Percentiles rank a stretch among this genome's conserved stretches.
Conservation (phyloP, 2,329 filamentous ascomycete species). For the Fusarium agapanthi region DNA sequence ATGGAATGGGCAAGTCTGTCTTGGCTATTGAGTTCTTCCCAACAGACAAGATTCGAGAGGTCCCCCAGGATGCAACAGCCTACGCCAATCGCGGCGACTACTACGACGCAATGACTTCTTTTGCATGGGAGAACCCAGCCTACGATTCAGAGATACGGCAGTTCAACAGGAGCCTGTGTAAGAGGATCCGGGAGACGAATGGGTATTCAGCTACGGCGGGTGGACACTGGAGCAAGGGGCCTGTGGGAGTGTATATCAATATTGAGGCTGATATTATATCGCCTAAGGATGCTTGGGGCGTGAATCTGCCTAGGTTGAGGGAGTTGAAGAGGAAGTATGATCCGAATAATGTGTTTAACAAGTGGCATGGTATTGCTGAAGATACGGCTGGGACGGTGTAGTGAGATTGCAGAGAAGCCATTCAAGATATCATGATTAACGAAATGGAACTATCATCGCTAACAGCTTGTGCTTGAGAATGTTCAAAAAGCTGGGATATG, state of each 20-base stretch:
- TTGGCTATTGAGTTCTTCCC: slow-evolving; percentile 54
- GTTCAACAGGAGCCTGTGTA: slow-evolving; percentile 50
- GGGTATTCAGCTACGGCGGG: slow-evolving; percentile 33
- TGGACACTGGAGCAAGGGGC: slow-evolving; percentile 31
- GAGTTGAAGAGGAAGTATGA: slow-evolving; percentile 49
- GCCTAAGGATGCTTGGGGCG: slow-evolving; percentile 45
- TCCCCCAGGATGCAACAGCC: slow-evolving; percentile 50
- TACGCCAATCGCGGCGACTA: slow-evolving; percentile 56
- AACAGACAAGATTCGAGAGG: slow-evolving; percentile 49
- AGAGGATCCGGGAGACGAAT: slow-evolving; percentile 35
- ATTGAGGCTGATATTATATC: slow-evolving; percentile 38
- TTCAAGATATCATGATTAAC: too few relatives aligned
- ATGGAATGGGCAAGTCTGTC: slow-evolving; percentile 36
- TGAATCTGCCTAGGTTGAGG: slow-evolving; percentile 42
- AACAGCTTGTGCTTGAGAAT: too few relatives aligned
- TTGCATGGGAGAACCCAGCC: slow-evolving; percentile 51
- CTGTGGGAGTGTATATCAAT: slow-evolving; percentile 45
- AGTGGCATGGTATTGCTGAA: slow-evolving; percentile 40
- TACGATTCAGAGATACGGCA: slow-evolving; percentile 49
- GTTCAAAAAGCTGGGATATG: too few relatives aligned
- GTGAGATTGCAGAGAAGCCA: neutral
- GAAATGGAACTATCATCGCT: too few relatives aligned
- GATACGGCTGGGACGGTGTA: neutral
- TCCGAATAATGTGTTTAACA: slow-evolving; percentile 47
- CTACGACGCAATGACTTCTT: slow-evolving; percentile 53